A percentile compares a stretch with the other conserved stretches of the same genome.
phyloP scores from a whole-genome alignment of 2,329 filamentous ascomycete species.

The Fusarium piperis region DNA sequence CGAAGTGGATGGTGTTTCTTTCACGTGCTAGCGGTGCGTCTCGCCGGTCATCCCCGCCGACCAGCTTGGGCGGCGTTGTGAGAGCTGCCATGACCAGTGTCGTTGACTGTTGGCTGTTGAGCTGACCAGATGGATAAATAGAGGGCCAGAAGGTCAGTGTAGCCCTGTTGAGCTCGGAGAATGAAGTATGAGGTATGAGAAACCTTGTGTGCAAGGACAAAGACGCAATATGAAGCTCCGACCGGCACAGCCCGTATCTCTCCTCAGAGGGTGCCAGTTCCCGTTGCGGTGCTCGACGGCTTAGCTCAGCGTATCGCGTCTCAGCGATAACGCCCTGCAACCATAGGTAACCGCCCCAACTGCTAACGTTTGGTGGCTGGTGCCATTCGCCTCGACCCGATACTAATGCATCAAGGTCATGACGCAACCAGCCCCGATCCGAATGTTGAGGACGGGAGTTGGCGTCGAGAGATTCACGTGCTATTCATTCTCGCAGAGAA shows the following conservation, averaged over 20 bases:
- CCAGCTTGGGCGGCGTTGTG: conserved; percentile 28
- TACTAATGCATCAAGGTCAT: conserved; percentile 26
- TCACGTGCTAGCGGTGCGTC: conserved; percentile 26
- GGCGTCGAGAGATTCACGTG: neutral
- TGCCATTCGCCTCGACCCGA: neutral
- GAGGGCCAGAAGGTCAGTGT: neutral
- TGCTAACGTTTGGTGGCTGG: conserved; percentile 3
- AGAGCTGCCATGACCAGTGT: conserved; percentile 25
- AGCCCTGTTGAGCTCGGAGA: neutral
- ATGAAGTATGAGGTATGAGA: neutral
- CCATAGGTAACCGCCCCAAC: neutral
- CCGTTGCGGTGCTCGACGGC: conserved; percentile 10
- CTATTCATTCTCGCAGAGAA: neutral
- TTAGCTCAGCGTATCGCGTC: conserved; percentile 32
- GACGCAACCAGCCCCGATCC: conserved; percentile 27
- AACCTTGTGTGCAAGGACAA: conserved; percentile 1
- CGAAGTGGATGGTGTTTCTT: conserved; percentile 35
- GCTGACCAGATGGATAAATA: neutral
- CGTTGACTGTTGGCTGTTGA: neutral
- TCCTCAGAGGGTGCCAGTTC: neutral
- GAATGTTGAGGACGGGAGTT: neutral
- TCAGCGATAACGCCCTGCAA: conserved; percentile 33
- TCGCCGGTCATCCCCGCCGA: conserved; percentile 28
- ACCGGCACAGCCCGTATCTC: conserved; percentile 1
- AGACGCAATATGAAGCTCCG: conserved; percentile 3